A percentile compares a stretch with the other conserved stretches of the same genome.
These are phyloP conservation scores for Trichosphaerium sp. DNA, from an alignment of 78 protist genomes.

Conservation along the genomic window DNA sequence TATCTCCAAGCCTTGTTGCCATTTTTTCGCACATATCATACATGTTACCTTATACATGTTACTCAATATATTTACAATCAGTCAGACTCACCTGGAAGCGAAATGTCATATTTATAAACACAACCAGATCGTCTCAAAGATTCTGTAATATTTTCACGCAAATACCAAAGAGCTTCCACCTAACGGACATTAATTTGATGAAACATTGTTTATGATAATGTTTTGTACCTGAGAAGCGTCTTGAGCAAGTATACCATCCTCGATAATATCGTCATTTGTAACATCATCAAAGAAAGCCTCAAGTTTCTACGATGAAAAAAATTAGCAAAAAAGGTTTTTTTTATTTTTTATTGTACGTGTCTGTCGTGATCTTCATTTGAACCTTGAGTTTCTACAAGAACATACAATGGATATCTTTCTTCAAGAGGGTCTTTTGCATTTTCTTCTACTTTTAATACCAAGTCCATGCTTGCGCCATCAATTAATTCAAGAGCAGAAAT, in stretches of 20 bases:
- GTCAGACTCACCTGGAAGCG: slow-evolving; percentile 59
- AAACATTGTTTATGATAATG: not conserved
- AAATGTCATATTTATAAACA: slow-evolving; percentile 65
- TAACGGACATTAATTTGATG: not conserved
- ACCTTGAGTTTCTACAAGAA: slow-evolving; percentile 76
- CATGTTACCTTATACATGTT: slow-evolving; percentile 40
- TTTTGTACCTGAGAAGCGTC: slow-evolving; percentile 27
- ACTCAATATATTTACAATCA: too few relatives aligned
- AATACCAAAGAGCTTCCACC: slow-evolving; percentile 40
- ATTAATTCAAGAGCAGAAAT: slow-evolving; percentile 70
- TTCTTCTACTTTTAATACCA: slow-evolving; percentile 35
- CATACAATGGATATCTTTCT: slow-evolving; percentile 40
- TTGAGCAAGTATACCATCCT: slow-evolving; percentile 34
- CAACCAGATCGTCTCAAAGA: slow-evolving; percentile 50
- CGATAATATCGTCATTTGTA: slow-evolving; percentile 9
- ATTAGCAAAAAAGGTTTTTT: not conserved
- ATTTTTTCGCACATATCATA: slow-evolving; percentile 35
- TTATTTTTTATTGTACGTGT: slow-evolving; percentile 3
- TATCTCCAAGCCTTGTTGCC: not conserved
- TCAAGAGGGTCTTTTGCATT: slow-evolving; percentile 34
- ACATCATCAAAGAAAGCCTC: slow-evolving; percentile 23
- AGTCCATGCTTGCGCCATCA: slow-evolving; percentile 44
- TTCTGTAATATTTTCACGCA: slow-evolving; percentile 68
- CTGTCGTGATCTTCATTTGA: slow-evolving; percentile 62
- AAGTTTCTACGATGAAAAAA: slow-evolving; percentile 9